Evolutionary conservation across 2,329 filamentous ascomycete genomes (phyloP), one percentile per base, ranked within the genome.

Genomic region (Xylariaceae sp.): DNA sequence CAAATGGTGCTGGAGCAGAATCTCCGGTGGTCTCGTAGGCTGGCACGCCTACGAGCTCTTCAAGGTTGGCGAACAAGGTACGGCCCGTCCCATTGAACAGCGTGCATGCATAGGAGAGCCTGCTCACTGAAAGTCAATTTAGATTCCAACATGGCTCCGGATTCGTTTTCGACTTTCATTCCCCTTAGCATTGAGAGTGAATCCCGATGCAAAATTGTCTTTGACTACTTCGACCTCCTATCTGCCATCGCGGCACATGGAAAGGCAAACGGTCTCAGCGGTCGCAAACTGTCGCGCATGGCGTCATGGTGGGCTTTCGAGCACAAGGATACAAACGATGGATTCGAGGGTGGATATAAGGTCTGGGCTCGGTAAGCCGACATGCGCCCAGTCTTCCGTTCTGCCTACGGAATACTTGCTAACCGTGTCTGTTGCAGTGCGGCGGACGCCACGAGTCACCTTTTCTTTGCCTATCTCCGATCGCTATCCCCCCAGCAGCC

Each of bases 291-390:
- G 57, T 97, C 94, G 8, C 85, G 94, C 66, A 90, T 96, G 82
- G 94, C 93, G 47, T 92, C 92, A 51, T 99, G 94, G 94, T 99
- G 94, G 94, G 92, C 93, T 0, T 99, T 99, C 72, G 93, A 97
- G 70, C 90, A 95, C 66, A 84, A 81, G 51, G 92, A 97, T 72
- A 86, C 86, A 5, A 89, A 89, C 48, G 93, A 89, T 72, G 94
- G 94, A 13, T 99, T 99, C 68, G 94, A 97, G 67, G 90, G 90
- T 47, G 92, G 93, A 57, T 99, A 99, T 75, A 90, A 89, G 71
- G 85, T 85, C 50, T 99, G 94, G 92, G 80, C 88, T 67, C 87
- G 79, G 88, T 92, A 77, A 74, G 84, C 68, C 37, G 56, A 30
- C 61, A 58, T 44, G 48, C 62, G 23, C 39, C 48, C 11, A 34